Evolutionary conservation across 768 basidiomycete species (phyloP).

Genomic region (Lactarius trivialis): DNA sequence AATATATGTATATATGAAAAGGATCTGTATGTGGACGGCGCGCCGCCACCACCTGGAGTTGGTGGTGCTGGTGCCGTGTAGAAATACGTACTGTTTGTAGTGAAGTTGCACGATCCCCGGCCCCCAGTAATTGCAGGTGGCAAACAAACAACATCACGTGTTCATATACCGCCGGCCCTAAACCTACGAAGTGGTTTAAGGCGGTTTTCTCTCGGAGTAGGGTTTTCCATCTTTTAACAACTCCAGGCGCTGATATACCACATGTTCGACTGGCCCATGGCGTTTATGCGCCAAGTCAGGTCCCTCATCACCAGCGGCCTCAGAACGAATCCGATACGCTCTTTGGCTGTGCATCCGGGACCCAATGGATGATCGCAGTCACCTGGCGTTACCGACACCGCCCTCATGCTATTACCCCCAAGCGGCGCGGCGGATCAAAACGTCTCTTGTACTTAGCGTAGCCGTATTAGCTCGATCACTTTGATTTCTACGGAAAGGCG

Average conservation of each 20-base stretch:
- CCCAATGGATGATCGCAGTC: conserved; percentile 20
- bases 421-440: not conserved
- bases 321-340: conserved; percentile 20
- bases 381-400: conserved; percentile 23
- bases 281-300: conserved; percentile 14
- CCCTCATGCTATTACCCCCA: not conserved
- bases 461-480: not conserved
- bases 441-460: not conserved
- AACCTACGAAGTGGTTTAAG: not conserved
- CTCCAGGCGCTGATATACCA: conserved; percentile 25
- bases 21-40: not conserved
- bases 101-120: not conserved
- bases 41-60: not conserved
- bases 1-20: not conserved
- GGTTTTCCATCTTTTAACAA: conserved; percentile 23
- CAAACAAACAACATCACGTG: not conserved
- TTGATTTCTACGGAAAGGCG: not conserved
- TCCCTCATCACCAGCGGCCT: conserved; percentile 23
- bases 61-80: not conserved
- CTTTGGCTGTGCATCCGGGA: conserved; percentile 24
- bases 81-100: not conserved
- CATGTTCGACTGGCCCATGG: conserved; percentile 23
- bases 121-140: too few relatives aligned
- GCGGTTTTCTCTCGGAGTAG: not conserved
- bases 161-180: conserved; percentile 2